Evolutionary conservation across 2,329 filamentous ascomycete genomes (phyloP), one percentile per base, ranked within the genome.

Genomic region (Penicillium sclerotiorum): DNA sequence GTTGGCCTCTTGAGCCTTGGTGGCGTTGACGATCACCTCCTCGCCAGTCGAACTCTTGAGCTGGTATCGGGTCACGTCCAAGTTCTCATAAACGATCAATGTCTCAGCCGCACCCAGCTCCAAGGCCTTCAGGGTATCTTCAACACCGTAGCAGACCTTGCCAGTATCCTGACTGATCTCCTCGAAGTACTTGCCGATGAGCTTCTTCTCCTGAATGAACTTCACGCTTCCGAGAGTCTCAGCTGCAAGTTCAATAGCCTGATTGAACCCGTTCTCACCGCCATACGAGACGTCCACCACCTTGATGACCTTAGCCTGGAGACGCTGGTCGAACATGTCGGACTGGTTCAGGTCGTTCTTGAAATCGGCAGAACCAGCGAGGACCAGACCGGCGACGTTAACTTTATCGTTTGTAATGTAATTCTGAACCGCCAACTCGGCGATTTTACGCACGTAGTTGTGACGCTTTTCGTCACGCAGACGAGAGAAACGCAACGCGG

Each of bases 161-260:
- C 94, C 94, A 45, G 88, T 96, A 70, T 99, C 94, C 75, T 96
- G 91, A 72, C 90, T 96, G 68, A 99, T 97, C 76, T 99, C 93
- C 72, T 99, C 92, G 66, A 99, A 99, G 81, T 99, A 99, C 71
- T 89, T 91, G 72, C 93, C 93, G 68, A 99, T 99, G 57, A 99
- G 85, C 80, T 96, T 99, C 88, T 99, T 99, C 83, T 99, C 94
- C 77, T 99, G 94, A 72, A 99, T 96, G 74, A 99, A 99, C 78
- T 99, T 99, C 83, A 99, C 94, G 71, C 97, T 99, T 75, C 92
- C 89, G 40, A 99, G 83, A 7, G 94, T 99, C 80, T 99, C 95
- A 7, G 91, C 84, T 21, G 94, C 88, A 65, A 99, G 76, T 71
- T 99, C 94, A 58, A 99, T 99, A 53, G 94, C 94, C 78, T 99